A percentile compares a stretch with the other conserved stretches of the same genome.
These are phyloP conservation scores for Xylariaceae sp. DNA, from an alignment of 2,329 filamentous ascomycete species.

Conservation along the genomic window DNA sequence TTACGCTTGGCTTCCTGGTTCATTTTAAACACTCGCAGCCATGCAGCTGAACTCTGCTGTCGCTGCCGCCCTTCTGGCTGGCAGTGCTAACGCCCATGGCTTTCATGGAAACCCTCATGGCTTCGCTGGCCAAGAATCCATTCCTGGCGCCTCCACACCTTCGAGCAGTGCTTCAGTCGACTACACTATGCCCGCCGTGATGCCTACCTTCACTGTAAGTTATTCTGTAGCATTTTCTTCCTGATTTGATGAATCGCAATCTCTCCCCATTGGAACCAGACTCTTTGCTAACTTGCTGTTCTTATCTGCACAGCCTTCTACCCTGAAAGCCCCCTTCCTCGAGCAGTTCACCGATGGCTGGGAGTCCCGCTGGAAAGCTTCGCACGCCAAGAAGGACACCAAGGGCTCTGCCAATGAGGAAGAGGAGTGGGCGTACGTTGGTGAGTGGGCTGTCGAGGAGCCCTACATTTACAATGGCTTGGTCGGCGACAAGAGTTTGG, in stretches of 20 bases:
- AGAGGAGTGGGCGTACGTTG: conserved; percentile 97
- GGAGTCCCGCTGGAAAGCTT: conserved; percentile 92
- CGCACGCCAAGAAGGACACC: conserved; percentile 92
- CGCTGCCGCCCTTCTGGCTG: conserved; percentile 75
- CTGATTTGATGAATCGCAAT: conserved; percentile 4
- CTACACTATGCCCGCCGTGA: conserved; percentile 48
- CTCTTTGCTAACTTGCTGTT: conserved; percentile 17
- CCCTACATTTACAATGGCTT: conserved; percentile 89
- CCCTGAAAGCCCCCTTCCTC: conserved; percentile 89
- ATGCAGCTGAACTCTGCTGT: conserved; percentile 88
- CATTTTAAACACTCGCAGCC: conserved; percentile 46
- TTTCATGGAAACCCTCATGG: conserved; percentile 27
- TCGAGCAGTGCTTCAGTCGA: conserved; percentile 10
- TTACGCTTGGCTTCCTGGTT: conserved; percentile 11
- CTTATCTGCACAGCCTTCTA: conserved; percentile 70
- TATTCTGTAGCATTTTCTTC: background rate
- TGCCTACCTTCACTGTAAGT: conserved; percentile 89
- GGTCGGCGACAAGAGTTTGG: conserved; percentile 92
- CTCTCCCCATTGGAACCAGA: background rate
- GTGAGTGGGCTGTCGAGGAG: conserved; percentile 97
- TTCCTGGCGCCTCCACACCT: conserved; percentile 58
- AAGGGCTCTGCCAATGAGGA: conserved; percentile 75
- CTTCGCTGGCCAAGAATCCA: conserved; percentile 45
- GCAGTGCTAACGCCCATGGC: conserved; percentile 69
- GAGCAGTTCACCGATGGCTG: conserved; percentile 99